Evolutionary conservation across 2,329 filamentous ascomycete species (phyloP), one percentile per base, ranked within the genome.

Genomic region (Aureobasidium sp.): DNA sequence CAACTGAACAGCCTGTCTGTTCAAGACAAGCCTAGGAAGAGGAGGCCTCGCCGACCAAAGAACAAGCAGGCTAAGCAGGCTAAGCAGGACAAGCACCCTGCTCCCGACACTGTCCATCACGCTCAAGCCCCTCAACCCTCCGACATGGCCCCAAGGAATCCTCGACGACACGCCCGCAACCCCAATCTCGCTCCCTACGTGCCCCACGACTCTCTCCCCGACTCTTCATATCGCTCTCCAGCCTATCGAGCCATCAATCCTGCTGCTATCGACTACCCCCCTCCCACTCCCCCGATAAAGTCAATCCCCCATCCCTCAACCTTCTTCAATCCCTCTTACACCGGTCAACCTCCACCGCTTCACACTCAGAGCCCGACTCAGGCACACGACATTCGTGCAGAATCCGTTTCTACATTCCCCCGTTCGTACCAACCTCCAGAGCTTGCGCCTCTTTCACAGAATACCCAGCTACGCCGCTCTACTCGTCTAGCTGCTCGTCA

Each of bases 281-380:
- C 22, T 16, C 34, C 45, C 17, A 30, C 29, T 37, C 44, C 44
- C n/a, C 21, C 45, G 5, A 49, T 38, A 22, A 30, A 51, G n/a
- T n/a, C n/a, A n/a, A n/a, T n/a, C 37, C 37, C 8, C 27, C 48
- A 40, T 51, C 48, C 37, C n/a, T 51, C 48, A n/a, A 30, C 48
- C 27, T 51, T 51, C 27, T 51, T 51, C 10, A 14, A 12, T 7
- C 37, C 48, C 7, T 40, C 35, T 14, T 34, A 25, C 10, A 6
- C 17, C 16, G 1, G 6, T 6, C 14, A 32, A 12, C 8, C 4
- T 19, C 44, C 44, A 3, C 30, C 42, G 6, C 42, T 21, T 19
- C 21, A n/a, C 16, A 3, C 22, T 27, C n/a, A 4, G 19, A 2
- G 6, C 25, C 37, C 35, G 34, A 22, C 16, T 2, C 32, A 24